Evolutionary conservation across 2,329 filamentous ascomycete species (phyloP).

Genomic region (Calonectria hawksworthii): DNA sequence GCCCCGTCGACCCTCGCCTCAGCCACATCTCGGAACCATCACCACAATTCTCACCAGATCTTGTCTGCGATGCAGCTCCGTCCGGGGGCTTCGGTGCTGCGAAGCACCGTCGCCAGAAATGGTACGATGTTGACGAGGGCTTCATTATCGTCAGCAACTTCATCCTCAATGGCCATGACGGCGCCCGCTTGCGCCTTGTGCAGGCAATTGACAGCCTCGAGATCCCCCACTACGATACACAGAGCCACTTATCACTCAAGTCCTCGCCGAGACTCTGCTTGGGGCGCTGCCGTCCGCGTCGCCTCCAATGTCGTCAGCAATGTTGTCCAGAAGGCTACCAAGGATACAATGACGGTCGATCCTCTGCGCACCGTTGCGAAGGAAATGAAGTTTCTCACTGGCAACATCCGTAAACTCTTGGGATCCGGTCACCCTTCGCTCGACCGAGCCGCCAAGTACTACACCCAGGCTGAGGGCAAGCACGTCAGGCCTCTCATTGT

Average conservation of each 20-base stretch:
- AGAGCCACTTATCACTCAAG: conserved; percentile 59
- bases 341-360: conserved; percentile 82
- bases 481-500: conserved; percentile 96
- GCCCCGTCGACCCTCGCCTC: conserved; percentile 12
- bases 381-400: conserved; percentile 95
- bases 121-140: conserved; percentile 39
- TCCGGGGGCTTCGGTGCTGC: conserved; percentile 66
- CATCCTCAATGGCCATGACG: conserved; percentile 21
- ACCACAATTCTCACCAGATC: conserved; percentile 17
- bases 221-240: conserved; percentile 52
- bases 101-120: conserved; percentile 52
- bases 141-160: conserved; percentile 22
- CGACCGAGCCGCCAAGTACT: conserved; percentile 97
- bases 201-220: conserved; percentile 48
- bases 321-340: conserved; percentile 72
- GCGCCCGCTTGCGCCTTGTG: conserved; percentile 50
- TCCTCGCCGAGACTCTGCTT: conserved; percentile 70
- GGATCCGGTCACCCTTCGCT: conserved; percentile 95
- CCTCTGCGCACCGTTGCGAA: conserved; percentile 92
- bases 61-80: conserved; percentile 65
- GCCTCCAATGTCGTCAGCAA: conserved; percentile 80
- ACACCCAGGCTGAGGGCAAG: conserved; percentile 96
- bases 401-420: conserved; percentile 92
- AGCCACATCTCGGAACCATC: conserved; percentile 13
- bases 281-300: conserved; percentile 80